phyloP scores from a whole-genome alignment of 768 basidiomycete species.

The Suillus americanus region DNA sequence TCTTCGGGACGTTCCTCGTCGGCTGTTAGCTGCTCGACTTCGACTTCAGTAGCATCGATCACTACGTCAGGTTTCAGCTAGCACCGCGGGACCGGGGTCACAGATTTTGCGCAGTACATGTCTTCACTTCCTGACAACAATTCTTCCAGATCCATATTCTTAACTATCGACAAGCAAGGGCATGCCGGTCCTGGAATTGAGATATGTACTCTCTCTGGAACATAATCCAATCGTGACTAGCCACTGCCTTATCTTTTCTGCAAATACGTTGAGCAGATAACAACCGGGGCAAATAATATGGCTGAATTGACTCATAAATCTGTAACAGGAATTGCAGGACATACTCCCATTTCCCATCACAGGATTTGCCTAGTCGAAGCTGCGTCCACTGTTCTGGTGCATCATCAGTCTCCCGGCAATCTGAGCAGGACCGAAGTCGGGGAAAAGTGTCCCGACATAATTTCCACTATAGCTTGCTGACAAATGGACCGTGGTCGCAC shows the following conservation, averaged over 20 bases:
- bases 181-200: slow-evolving; percentile 26
- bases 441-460: slow-evolving; percentile 41
- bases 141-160: neutral
- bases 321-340: neutral
- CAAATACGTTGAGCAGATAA: slow-evolving; percentile 21
- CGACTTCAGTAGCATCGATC: too few species aligned
- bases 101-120: neutral
- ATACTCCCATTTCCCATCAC: slow-evolving; percentile 41
- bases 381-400: slow-evolving; percentile 32
- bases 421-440: slow-evolving; percentile 30
- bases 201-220: slow-evolving; percentile 24
- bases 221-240: too few species aligned
- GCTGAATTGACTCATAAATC: slow-evolving; percentile 14
- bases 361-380: slow-evolving; percentile 30
- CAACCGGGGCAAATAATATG: slow-evolving; percentile 26
- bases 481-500: neutral
- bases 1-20: too few species aligned
- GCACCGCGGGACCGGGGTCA: neutral
- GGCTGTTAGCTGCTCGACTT: too few species aligned
- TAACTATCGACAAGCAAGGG: slow-evolving; percentile 23
- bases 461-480: neutral
- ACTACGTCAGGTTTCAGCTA: too few species aligned
- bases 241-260: slow-evolving; percentile 17
- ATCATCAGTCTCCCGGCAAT: slow-evolving; percentile 21
- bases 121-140: neutral